These are phyloP conservation scores for Hypoxylon cercidicola DNA, from an alignment of 495 filamentous ascomycete genomes.

Conservation along the genomic window DNA sequence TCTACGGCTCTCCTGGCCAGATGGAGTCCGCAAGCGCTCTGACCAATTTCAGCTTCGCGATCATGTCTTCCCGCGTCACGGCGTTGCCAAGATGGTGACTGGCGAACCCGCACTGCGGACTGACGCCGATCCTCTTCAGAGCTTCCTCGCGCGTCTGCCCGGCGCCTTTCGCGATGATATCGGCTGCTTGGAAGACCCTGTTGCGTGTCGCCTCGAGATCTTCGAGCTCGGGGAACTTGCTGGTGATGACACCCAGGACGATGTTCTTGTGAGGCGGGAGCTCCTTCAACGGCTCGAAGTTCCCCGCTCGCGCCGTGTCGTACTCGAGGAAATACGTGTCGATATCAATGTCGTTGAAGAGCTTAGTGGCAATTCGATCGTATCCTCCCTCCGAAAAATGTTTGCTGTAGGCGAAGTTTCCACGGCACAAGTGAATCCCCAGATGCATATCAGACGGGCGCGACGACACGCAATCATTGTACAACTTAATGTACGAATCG, in stretches of 20 bases:
- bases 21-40: constrained; percentile 69
- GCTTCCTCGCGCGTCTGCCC: constrained; percentile 66
- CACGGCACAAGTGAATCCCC: constrained; percentile 75
- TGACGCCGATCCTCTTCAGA: constrained; percentile 69
- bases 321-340: constrained; percentile 79
- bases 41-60: constrained; percentile 70
- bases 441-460: constrained; percentile 69
- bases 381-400: constrained; percentile 80
- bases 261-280: constrained; percentile 74
- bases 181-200: constrained; percentile 69
- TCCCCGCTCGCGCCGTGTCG: constrained; percentile 72
- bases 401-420: constrained; percentile 73
- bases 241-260: constrained; percentile 73
- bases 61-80: constrained; percentile 69
- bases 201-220: constrained; percentile 70
- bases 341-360: constrained; percentile 73
- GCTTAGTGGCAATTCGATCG: constrained; percentile 73
- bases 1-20: constrained; percentile 68
- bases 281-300: constrained; percentile 73
- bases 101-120: constrained; percentile 77
- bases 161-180: constrained; percentile 69
- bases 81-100: constrained; percentile 70
- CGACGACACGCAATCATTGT: constrained; percentile 71
- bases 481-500: constrained; percentile 73
- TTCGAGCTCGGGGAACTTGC: constrained; percentile 74